These are phyloP conservation scores for Rhododendron griersonianum DNA, from an alignment of 148 eudicot species.

Conservation along the genomic window DNA sequence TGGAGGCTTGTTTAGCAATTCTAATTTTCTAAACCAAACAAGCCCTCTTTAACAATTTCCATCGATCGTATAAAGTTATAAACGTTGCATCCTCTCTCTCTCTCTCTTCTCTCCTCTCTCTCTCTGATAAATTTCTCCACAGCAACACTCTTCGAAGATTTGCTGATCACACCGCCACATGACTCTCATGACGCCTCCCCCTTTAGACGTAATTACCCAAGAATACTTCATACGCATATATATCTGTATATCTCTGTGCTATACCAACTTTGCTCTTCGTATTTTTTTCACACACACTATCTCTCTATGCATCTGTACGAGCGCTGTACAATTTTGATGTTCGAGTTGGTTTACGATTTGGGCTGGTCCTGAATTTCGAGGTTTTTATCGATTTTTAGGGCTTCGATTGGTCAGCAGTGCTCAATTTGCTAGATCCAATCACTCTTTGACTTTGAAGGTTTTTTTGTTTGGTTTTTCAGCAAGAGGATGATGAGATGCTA, in stretches of 20 bases:
- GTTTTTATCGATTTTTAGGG: conserved; percentile 11
- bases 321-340: neutral
- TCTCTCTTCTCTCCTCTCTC: neutral
- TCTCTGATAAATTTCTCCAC: neutral
- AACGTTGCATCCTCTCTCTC: neutral
- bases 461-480: conserved; percentile 10
- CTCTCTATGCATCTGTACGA: neutral
- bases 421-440: conserved; percentile 9
- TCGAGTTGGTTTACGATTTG: neutral
- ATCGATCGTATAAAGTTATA: neutral
- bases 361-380: neutral
- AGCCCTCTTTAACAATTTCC: neutral
- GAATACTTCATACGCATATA: neutral
- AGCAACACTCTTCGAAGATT: neutral
- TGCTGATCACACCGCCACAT: conserved; percentile 9
- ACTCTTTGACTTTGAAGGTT: neutral
- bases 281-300: neutral
- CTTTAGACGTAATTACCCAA: conserved; percentile 16
- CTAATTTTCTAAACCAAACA: neutral
- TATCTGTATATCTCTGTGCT: neutral
- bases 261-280: neutral
- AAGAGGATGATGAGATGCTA: conserved; percentile 26
- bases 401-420: conserved; percentile 4
- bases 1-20: neutral
- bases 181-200: conserved; percentile 26